Base-by-base conservation (phyloP, 1,139 yeast genomes). In the Candida glucosophila region DNA sequence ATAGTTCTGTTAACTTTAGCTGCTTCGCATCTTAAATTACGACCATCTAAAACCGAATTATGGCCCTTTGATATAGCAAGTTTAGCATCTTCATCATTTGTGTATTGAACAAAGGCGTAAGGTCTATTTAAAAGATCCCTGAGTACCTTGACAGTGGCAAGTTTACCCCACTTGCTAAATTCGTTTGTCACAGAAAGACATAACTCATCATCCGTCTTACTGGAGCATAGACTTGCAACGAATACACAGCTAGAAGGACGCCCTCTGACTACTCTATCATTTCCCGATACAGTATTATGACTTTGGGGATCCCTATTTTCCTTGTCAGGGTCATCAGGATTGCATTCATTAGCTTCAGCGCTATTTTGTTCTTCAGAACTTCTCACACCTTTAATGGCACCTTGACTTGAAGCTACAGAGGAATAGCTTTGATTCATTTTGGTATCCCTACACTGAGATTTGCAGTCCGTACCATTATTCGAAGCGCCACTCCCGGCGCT, bases 1-100 rank as follows among this genome's bases (percentile, higher is more conserved):
- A 88, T 58, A 9, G 96, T 86, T 37, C 96, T 65, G 51, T 88
- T 88, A 23, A 86, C 95, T 42, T 81, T 77, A 2, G 97, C 97
- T 10, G 77, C 78, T 50, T 88, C 96, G 53, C 95, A 83, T 31
- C 96, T 68, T 29, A 88, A 72, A 6, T 72, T 63, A 43, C 95
- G 67, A 8, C 86, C 93, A 45, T 81, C 74, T 28, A 88, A 55
- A 5, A 60, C 47, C 4, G 83, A 64, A 27, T 79, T 77, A 39
- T 82, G 90, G 6, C 85, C 94, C 29, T 65, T 59, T 21, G 51
- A 52, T 28, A 86, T 67, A 1, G 96, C 97, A 4, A 37, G 47
- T 29, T 66, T 63, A 6, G 94, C 88, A 36, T 81, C 92, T 5
- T 56, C 58, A 34, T 80, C 93, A 29, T 60, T 73, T 9, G 73